A percentile compares a stretch with the other conserved stretches of the same genome.
phyloP scores from a whole-genome alignment of 495 filamentous ascomycete genomes.

The Amphirosellinia nigrospora region DNA sequence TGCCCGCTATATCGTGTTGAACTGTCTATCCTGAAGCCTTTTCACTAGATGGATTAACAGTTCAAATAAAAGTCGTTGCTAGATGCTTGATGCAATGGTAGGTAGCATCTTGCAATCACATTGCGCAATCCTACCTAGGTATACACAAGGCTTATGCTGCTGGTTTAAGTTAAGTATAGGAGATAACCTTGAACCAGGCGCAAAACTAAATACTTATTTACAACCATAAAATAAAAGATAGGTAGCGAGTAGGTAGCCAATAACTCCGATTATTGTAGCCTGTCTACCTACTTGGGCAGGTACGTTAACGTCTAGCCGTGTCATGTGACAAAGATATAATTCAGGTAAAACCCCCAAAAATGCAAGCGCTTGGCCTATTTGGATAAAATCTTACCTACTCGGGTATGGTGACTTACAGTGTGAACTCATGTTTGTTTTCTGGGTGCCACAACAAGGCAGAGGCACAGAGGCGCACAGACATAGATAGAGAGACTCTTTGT shows the following conservation, averaged over 20 bases:
- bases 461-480: too few species aligned
- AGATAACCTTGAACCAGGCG: not conserved
- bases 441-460: too few species aligned
- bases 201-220: not conserved
- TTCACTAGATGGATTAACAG: not conserved
- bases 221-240: not conserved
- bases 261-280: too few species aligned
- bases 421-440: too few species aligned
- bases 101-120: not conserved
- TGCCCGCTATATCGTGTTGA: too few species aligned
- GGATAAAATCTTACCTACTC: not conserved
- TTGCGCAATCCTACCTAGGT: too few species aligned
- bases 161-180: not conserved
- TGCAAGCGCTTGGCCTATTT: not conserved
- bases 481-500: too few species aligned
- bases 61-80: not conserved
- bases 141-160: too few species aligned
- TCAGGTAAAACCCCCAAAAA: not conserved
- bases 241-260: too few species aligned
- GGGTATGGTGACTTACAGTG: too few species aligned
- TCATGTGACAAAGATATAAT: not conserved
- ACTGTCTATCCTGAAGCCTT: too few species aligned
- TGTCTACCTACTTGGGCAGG: too few species aligned
- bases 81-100: not conserved
- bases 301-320: not conserved